Percentiles rank a stretch among this genome's conserved stretches.
These are phyloP conservation scores for Saccharum spontaneum DNA, from an alignment of 176 grass and related monocot genomes.

Conservation along the genomic window DNA sequence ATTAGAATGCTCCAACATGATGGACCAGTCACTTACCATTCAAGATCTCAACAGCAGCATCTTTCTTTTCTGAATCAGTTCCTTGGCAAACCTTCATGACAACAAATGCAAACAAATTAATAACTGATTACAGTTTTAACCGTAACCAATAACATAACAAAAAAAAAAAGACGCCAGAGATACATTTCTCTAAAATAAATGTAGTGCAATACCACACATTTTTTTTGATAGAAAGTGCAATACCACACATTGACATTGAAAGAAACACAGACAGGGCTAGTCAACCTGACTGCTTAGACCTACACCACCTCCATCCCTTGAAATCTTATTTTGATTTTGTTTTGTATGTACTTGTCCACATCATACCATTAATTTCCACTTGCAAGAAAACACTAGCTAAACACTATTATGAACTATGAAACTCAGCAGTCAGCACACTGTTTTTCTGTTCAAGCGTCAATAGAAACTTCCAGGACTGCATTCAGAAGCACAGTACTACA, in stretches of 20 bases:
- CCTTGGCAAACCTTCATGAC: conserved; percentile 37
- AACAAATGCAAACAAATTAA: conserved; percentile 16
- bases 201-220: background rate
- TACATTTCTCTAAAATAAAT: background rate
- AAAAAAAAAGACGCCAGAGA: background rate
- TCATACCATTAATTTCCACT: conserved; percentile 4
- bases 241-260: background rate
- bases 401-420: background rate
- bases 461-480: background rate
- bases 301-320: background rate
- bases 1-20: background rate
- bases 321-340: background rate
- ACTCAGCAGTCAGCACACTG: background rate
- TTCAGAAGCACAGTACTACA: background rate
- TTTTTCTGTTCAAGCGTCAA: background rate
- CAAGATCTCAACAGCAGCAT: conserved; percentile 29
- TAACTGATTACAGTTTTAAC: background rate
- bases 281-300: background rate
- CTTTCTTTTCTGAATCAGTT: conserved; percentile 28
- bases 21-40: conserved; percentile 37
- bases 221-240: too few relatives aligned
- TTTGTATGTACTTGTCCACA: background rate
- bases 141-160: background rate
- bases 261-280: background rate
- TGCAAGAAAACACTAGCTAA: background rate